phyloP scores from a whole-genome alignment of 805 yeast genomes.

The Cyberlindnera saturnus region DNA sequence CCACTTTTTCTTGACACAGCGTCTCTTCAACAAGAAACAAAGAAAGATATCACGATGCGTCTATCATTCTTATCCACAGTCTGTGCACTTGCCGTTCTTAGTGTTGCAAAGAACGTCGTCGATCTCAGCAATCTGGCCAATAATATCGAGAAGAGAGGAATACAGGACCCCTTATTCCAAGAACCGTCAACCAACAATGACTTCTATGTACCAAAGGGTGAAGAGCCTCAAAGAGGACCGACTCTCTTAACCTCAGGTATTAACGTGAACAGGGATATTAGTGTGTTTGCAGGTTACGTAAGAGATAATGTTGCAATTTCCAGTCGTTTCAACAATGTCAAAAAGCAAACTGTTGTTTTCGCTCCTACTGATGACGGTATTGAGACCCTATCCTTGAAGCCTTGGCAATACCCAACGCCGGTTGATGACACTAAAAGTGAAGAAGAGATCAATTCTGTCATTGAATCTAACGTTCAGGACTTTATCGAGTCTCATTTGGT shows the following conservation, averaged over 20 bases:
- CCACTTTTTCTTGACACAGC: too few relatives aligned
- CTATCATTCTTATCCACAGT: not conserved
- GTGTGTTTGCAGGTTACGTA: constrained; percentile 65
- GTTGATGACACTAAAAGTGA: constrained; percentile 34
- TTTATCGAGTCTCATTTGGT: constrained; percentile 65
- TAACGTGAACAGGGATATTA: constrained; percentile 33
- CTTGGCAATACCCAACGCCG: constrained; percentile 74
- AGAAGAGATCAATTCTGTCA: constrained; percentile 41
- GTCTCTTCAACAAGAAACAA: too few relatives aligned
- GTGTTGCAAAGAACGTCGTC: constrained; percentile 6
- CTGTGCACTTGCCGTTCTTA: not conserved
- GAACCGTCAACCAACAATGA: constrained; percentile 10
- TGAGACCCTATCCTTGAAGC: constrained; percentile 44
- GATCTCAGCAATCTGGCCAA: constrained; percentile 3
- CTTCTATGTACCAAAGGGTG: constrained; percentile 21
- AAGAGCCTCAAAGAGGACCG: constrained; percentile 24
- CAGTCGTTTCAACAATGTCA: constrained; percentile 38
- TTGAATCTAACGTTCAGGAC: constrained; percentile 44
- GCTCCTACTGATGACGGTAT: constrained; percentile 71
- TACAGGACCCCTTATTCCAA: constrained; percentile 15
- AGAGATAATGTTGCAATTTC: constrained; percentile 53
- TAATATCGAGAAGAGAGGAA: not conserved
- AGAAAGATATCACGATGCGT: not conserved
- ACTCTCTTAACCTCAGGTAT: constrained; percentile 26
- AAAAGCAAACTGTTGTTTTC: constrained; percentile 44